Percentiles rank a stretch among this genome's conserved stretches.
Evolutionary conservation across 148 eudicot genomes (phyloP).

Genomic region (Amaranthus hypochondriacus): DNA sequence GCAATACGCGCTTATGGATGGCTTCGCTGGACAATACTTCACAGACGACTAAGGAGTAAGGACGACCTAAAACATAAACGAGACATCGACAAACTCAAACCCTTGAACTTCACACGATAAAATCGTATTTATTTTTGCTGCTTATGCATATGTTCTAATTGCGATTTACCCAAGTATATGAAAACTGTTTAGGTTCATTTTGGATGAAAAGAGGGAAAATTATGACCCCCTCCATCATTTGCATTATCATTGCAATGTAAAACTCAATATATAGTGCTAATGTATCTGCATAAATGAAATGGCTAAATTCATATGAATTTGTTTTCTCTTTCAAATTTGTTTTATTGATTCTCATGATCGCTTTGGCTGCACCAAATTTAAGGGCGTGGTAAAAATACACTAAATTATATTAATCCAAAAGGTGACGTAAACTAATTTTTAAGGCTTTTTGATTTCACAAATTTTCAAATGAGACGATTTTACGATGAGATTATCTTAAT

Average conservation of each 20-base stretch:
- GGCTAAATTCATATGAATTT: slow-evolving; percentile 13
- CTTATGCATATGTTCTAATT: slow-evolving; percentile 21
- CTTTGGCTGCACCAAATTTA: no score
- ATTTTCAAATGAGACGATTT: no score
- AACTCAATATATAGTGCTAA: slow-evolving; percentile 19
- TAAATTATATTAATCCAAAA: no score
- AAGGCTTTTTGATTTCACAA: no score
- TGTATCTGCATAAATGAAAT: slow-evolving; percentile 21
- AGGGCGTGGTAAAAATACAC: no score
- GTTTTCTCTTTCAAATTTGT: background rate
- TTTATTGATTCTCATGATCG: background rate
- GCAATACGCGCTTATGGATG: slow-evolving; percentile 72
- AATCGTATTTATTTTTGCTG: slow-evolving; percentile 12
- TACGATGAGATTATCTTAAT: no score
- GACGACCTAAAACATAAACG: no score
- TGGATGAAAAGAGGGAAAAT: slow-evolving; percentile 8
- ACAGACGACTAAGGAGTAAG: slow-evolving; percentile 36
- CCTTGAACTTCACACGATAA: background rate
- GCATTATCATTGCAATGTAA: slow-evolving; percentile 19
- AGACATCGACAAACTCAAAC: background rate
- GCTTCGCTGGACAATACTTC: slow-evolving; percentile 48
- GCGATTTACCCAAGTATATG: slow-evolving; percentile 11
- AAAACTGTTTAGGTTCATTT: slow-evolving; percentile 12
- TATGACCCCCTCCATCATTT: slow-evolving; percentile 2
- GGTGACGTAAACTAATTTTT: no score